phyloP scores from a whole-genome alignment of 352 stramenopile species.

The Phytophthora syringae region DNA sequence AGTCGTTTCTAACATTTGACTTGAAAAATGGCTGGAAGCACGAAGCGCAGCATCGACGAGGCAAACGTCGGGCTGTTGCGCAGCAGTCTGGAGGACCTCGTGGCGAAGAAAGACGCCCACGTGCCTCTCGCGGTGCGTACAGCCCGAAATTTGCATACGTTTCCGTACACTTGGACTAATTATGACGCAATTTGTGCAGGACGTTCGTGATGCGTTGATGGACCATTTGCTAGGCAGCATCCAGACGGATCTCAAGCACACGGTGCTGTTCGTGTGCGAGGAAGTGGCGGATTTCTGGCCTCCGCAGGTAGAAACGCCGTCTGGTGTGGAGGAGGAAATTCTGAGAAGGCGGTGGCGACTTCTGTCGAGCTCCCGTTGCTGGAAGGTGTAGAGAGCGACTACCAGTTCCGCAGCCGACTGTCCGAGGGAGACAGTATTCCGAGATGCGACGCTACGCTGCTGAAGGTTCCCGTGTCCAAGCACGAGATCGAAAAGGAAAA shows the following conservation, averaged over 20 bases:
- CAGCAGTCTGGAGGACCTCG: slow-evolving; percentile 50
- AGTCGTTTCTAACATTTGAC: neutral
- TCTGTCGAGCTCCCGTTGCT: slow-evolving; percentile 44
- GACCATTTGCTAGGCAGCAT: slow-evolving; percentile 66
- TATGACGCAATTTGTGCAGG: slow-evolving; percentile 26
- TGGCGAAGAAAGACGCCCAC: slow-evolving; percentile 35
- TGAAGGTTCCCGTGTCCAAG: slow-evolving; percentile 79
- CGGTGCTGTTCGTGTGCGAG: slow-evolving; percentile 75
- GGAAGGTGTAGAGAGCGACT: slow-evolving; percentile 39
- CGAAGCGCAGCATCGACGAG: slow-evolving; percentile 42
- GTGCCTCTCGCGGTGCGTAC: slow-evolving; percentile 61
- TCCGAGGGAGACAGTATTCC: slow-evolving; percentile 82
- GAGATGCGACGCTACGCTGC: slow-evolving; percentile 68
- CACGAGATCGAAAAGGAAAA: slow-evolving; percentile 79
- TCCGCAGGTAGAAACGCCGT: slow-evolving; percentile 6
- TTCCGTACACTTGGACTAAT: slow-evolving; percentile 1
- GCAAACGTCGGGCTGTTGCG: slow-evolving; percentile 30
- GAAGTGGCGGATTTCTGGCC: slow-evolving; percentile 61
- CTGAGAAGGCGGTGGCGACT: neutral
- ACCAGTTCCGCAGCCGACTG: slow-evolving; percentile 56
- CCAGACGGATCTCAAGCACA: slow-evolving; percentile 68
- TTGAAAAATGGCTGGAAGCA: slow-evolving; percentile 58
- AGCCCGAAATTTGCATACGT: neutral
- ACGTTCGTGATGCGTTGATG: slow-evolving; percentile 71
- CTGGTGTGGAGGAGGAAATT: slow-evolving; percentile 7